These are phyloP conservation scores for Phytopythium montanum DNA, from an alignment of 352 stramenopile species.

Conservation along the genomic window DNA sequence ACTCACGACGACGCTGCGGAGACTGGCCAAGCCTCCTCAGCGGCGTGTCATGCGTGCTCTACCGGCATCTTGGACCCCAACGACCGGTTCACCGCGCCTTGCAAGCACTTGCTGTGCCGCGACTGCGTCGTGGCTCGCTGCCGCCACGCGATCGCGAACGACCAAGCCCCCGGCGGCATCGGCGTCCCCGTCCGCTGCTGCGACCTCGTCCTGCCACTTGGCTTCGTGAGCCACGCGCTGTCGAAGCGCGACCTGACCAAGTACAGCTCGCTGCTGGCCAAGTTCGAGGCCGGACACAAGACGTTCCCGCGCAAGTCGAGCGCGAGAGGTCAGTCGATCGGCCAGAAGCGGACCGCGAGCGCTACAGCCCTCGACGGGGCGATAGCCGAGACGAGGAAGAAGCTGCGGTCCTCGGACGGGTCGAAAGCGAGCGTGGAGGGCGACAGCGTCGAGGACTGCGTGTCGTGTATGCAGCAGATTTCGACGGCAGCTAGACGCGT, in stretches of 20 bases:
- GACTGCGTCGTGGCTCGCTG: slow-evolving; percentile 29
- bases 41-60: slow-evolving; percentile 12
- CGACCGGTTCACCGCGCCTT: slow-evolving; percentile 10
- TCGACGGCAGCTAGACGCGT: slow-evolving; percentile 6
- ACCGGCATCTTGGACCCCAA: neutral
- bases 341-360: slow-evolving; percentile 16
- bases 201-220: slow-evolving; percentile 22
- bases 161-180: slow-evolving; percentile 15
- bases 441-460: slow-evolving; percentile 11
- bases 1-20: neutral
- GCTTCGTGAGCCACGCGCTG: slow-evolving; percentile 25
- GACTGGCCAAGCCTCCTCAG: neutral
- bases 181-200: slow-evolving; percentile 37
- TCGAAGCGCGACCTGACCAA: slow-evolving; percentile 16
- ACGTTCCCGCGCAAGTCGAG: neutral
- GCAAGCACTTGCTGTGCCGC: slow-evolving; percentile 25
- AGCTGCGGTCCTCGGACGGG: neutral
- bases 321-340: slow-evolving; percentile 1
- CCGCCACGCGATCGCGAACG: slow-evolving; percentile 19
- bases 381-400: slow-evolving; percentile 2
- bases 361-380: slow-evolving; percentile 1
- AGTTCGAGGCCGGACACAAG: slow-evolving; percentile 9
- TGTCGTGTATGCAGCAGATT: slow-evolving; percentile 21
- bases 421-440: neutral
- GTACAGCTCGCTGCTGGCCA: slow-evolving; percentile 31